phyloP scores from a whole-genome alignment of 495 filamentous ascomycete species.

The Astrocystis sublimbata region DNA sequence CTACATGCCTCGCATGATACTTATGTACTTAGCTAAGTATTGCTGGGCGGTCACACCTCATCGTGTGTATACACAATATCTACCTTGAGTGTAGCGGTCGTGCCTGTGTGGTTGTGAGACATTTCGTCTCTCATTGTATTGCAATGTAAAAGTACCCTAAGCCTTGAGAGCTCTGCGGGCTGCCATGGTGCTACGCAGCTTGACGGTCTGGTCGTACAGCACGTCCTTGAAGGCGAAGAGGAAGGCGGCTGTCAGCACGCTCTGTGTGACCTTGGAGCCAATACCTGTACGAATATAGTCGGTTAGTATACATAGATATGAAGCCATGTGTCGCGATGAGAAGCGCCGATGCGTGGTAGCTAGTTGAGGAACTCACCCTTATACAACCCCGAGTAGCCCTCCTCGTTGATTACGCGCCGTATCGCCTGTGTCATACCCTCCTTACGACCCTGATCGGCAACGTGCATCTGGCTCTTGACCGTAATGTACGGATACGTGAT shows the following conservation, averaged over 20 bases:
- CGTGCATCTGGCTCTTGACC: slow-evolving; percentile 94
- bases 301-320: not conserved
- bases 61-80: not conserved
- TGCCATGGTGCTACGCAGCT: slow-evolving; percentile 43
- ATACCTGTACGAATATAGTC: slow-evolving; percentile 60
- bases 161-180: slow-evolving; percentile 45
- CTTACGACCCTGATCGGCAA: slow-evolving; percentile 67
- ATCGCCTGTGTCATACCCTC: slow-evolving; percentile 75
- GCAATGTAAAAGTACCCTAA: slow-evolving; percentile 11
- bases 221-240: slow-evolving; percentile 98
- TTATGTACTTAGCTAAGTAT: not conserved
- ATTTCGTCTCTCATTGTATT: not conserved
- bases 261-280: slow-evolving; percentile 92
- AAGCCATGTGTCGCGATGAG: not conserved
- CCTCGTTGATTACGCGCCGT: slow-evolving; percentile 76
- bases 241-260: slow-evolving; percentile 93
- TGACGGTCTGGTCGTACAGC: slow-evolving; percentile 57
- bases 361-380: slow-evolving; percentile 63
- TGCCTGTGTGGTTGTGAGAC: not conserved
- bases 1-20: not conserved
- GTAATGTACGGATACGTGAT: slow-evolving; percentile 99
- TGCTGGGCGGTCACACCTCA: not conserved
- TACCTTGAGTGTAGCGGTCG: not conserved
- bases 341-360: no score
- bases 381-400: slow-evolving; percentile 87